Percentiles rank a stretch among this genome's conserved stretches.
Evolutionary conservation across 2,329 filamentous ascomycete species (phyloP).

Genomic region (Epichloe scottii): DNA sequence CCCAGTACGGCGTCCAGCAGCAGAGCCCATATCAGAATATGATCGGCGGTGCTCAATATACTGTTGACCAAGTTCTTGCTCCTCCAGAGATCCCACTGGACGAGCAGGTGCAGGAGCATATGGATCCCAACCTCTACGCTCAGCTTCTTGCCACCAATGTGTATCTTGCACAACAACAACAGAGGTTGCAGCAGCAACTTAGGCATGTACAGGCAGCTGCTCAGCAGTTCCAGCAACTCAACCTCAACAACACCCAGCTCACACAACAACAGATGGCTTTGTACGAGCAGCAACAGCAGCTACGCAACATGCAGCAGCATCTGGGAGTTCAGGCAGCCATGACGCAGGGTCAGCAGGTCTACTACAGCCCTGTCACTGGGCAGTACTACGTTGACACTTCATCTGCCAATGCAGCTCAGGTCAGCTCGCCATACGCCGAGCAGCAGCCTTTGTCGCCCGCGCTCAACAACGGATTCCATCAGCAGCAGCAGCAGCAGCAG

Average conservation of each 20-base stretch:
- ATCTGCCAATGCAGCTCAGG: slow-evolving; percentile 30
- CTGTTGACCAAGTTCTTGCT: slow-evolving; percentile 76
- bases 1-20: slow-evolving; percentile 29
- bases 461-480: slow-evolving; percentile 18
- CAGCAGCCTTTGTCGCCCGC: slow-evolving; percentile 30
- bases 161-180: slow-evolving; percentile 88
- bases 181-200: slow-evolving; percentile 87
- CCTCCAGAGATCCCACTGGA: slow-evolving; percentile 70
- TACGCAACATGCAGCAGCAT: slow-evolving; percentile 29
- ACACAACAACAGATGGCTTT: slow-evolving; percentile 35
- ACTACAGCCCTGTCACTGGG: slow-evolving; percentile 77
- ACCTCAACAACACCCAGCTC: slow-evolving; percentile 40
- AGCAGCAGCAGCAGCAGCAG: slow-evolving; percentile 29
- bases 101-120: slow-evolving; percentile 54
- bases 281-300: slow-evolving; percentile 31
- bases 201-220: slow-evolving; percentile 71
- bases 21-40: slow-evolving; percentile 18
- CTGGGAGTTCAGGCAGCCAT: slow-evolving; percentile 24
- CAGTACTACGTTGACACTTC: slow-evolving; percentile 71
- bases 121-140: slow-evolving; percentile 78
- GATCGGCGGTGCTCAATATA: slow-evolving; percentile 43
- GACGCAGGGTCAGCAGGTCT: slow-evolving; percentile 59
- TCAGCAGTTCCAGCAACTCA: slow-evolving; percentile 71
- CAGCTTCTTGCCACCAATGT: slow-evolving; percentile 85
- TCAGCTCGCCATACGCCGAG: slow-evolving; percentile 29